phyloP scores from a whole-genome alignment of 345 rosid genomes.

The Theobroma cacao region DNA sequence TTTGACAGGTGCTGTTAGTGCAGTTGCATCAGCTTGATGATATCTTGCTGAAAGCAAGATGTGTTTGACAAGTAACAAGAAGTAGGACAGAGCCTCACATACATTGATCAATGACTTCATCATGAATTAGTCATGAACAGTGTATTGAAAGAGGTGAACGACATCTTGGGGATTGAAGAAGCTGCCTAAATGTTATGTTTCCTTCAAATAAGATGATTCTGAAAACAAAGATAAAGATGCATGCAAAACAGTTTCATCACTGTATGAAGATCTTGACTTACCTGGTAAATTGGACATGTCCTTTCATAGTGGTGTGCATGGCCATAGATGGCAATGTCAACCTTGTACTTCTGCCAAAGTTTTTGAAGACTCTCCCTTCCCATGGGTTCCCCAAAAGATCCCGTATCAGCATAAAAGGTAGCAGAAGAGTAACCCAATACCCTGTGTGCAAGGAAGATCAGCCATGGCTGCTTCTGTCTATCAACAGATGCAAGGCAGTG shows the following conservation, averaged over 20 bases:
- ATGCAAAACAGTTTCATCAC: background rate
- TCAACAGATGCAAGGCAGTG: slow-evolving; percentile 65
- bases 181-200: background rate
- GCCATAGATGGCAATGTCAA: slow-evolving; percentile 68
- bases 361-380: slow-evolving; percentile 66
- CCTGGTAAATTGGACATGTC: slow-evolving; percentile 76
- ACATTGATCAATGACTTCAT: background rate
- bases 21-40: background rate
- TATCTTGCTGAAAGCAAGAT: too few species aligned
- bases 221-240: background rate
- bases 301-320: slow-evolving; percentile 79
- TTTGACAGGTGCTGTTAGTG: background rate
- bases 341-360: slow-evolving; percentile 80
- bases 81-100: background rate
- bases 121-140: background rate
- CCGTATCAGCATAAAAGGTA: slow-evolving; percentile 40
- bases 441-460: slow-evolving; percentile 66
- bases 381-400: slow-evolving; percentile 67
- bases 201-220: background rate
- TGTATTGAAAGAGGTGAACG: background rate
- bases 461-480: slow-evolving; percentile 70
- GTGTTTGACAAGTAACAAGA: background rate
- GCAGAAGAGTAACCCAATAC: slow-evolving; percentile 69
- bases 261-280: slow-evolving; percentile 13
- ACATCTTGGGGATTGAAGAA: too few species aligned